phyloP scores from a whole-genome alignment of 1,139 yeast species.

The Magnusiomyces paraingens region DNA sequence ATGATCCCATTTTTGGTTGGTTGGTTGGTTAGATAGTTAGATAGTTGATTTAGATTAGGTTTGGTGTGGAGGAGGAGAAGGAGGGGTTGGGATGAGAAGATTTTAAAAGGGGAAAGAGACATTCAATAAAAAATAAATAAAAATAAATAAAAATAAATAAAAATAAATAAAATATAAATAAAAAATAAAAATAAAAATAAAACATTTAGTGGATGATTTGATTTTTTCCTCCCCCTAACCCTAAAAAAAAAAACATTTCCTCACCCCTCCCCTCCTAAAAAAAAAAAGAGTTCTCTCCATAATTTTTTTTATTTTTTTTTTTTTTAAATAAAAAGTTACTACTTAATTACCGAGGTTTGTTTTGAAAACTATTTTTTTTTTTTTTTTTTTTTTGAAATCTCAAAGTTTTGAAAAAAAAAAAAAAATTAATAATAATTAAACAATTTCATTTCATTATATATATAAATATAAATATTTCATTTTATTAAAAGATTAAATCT shows the following conservation, averaged over 20 bases:
- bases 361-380: not conserved
- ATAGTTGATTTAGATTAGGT: too few relatives aligned
- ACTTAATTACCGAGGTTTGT: not conserved
- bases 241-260: not conserved
- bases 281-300: not conserved
- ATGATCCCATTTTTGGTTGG: not conserved
- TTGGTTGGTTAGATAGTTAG: too few relatives aligned
- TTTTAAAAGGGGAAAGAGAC: not conserved
- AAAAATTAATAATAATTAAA: not conserved
- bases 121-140: not conserved
- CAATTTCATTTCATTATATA: too few relatives aligned
- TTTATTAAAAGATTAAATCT: too few relatives aligned
- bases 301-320: not conserved
- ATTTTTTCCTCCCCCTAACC: not conserved
- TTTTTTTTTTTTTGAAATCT: too few relatives aligned
- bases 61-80: too few relatives aligned
- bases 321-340: not conserved
- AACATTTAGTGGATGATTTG: not conserved
- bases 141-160: not conserved
- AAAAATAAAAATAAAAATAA: not conserved
- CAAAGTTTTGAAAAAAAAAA: too few relatives aligned
- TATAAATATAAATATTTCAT: too few relatives aligned
- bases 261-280: too few relatives aligned
- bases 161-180: conserved; percentile 4
- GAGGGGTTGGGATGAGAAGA: too few relatives aligned